Percentiles rank a stretch among this genome's conserved stretches.
These are phyloP conservation scores for Kurtzmaniella quercitrusa DNA, from an alignment of 1,139 yeast species.

Conservation along the genomic window DNA sequence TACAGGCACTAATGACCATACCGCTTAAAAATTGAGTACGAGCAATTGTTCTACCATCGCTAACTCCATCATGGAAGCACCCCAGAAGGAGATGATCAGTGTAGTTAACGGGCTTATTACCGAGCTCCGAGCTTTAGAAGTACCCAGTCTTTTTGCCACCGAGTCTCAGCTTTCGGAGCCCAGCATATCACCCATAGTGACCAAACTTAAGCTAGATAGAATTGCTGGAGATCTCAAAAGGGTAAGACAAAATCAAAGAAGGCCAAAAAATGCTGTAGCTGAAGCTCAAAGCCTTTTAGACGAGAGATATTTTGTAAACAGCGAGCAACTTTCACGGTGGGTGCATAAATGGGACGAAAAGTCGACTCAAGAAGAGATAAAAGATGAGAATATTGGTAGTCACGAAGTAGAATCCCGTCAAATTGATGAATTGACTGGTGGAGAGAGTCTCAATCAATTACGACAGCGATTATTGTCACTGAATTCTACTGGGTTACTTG, in stretches of 20 bases:
- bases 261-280: slow-evolving; percentile 1
- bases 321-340: slow-evolving; percentile 2
- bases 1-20: too few species aligned
- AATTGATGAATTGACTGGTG: slow-evolving; percentile 8
- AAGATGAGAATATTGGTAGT: neutral
- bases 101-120: slow-evolving; percentile 1
- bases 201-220: slow-evolving; percentile 3
- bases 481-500: slow-evolving; percentile 12
- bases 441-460: slow-evolving; percentile 19
- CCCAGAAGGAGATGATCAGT: neutral
- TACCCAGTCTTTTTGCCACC: slow-evolving; percentile 3
- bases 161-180: slow-evolving; percentile 2
- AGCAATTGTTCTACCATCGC: neutral
- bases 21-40: too few species aligned
- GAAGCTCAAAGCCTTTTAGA: slow-evolving; percentile 5
- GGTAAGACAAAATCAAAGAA: slow-evolving; percentile 3
- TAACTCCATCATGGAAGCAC: neutral
- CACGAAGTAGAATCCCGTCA: neutral
- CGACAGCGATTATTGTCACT: slow-evolving; percentile 25
- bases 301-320: slow-evolving; percentile 5
- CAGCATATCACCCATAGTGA: slow-evolving; percentile 4
- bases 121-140: slow-evolving; percentile 1
- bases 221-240: slow-evolving; percentile 4
- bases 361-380: neutral
- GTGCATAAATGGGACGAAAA: neutral